Evolutionary conservation across 179 eudicot species (phyloP), one percentile per base, ranked within the genome.

Genomic region (Amaranthus tricolor): DNA sequence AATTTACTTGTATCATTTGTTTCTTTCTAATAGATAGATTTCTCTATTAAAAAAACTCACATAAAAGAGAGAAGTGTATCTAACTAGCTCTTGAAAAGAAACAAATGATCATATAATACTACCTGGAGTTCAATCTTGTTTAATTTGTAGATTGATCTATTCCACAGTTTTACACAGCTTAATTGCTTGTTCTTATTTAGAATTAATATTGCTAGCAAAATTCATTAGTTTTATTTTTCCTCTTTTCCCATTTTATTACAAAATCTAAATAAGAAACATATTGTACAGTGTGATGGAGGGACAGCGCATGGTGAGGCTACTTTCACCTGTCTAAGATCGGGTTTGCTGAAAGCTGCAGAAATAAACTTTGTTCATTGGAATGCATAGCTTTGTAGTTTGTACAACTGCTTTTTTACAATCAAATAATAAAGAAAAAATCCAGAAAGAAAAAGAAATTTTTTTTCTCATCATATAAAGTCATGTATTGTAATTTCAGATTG

Each of bases 251-350:
- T 43, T 63, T 63, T 6, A 15, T 43, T 40, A 43, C 67, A 43
- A 63, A 43, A 0, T 43, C 20, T 43, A 15, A 43, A 14, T 6
- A 6, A 11, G 7, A 13, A 43, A 5, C 6, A 53, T n/a, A 60
- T 24, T 76, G 60, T 62, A 79, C 92, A 91, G 97, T 68, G 86
- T 84, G 21, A 72, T 87, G 81, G 90, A 76, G 14, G 97, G 90
- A 57, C 84, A 90, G 55, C 88, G 84, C 58, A 72, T 90, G 31
- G 77, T 85, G 80, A 82, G 82, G 82, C 85, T 92, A 58, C 88
- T 91, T 48, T 86, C 85, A 17, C 21, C 82, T 7, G 91, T 88
- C 47, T 89, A 68, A 82, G 74, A 52, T 76, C 13, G 8, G 21
- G 58, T 53, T 6, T 20, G 17, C 57, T 21, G 40, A 24, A 24